Evolutionary conservation across 805 yeast species (phyloP).

Genomic region (Kregervanrija delftensis): DNA sequence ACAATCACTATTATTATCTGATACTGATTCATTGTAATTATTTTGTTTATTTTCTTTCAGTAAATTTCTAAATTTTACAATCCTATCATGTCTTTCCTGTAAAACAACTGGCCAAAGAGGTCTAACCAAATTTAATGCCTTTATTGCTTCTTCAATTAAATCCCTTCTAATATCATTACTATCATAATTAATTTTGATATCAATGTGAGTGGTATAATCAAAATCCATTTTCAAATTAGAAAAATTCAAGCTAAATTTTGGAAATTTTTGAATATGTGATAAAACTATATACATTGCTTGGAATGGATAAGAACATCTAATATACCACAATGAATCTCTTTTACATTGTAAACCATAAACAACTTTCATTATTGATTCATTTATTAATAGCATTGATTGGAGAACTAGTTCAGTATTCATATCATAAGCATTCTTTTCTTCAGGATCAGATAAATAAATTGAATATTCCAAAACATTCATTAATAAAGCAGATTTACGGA

Average conservation of each 20-base stretch:
- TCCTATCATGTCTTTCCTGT: conserved; percentile 11
- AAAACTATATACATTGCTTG: conserved; percentile 19
- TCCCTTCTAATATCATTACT: conserved; percentile 12
- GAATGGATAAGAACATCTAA: conserved; percentile 18
- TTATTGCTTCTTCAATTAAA: conserved; percentile 9
- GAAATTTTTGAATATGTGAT: conserved; percentile 14
- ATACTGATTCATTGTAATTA: neutral
- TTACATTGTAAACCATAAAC: conserved; percentile 9
- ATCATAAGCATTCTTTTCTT: conserved; percentile 2
- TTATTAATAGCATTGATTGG: conserved; percentile 17
- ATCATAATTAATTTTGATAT: conserved; percentile 7
- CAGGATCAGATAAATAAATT: conserved; percentile 1
- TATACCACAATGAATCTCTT: conserved; percentile 13
- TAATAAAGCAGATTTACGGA: conserved; percentile 15
- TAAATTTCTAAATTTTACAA: conserved; percentile 8
- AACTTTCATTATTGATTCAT: conserved; percentile 18
- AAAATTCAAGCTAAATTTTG: conserved; percentile 9
- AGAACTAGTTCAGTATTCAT: conserved; percentile 14
- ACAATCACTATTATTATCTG: neutral
- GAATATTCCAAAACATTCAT: conserved; percentile 12
- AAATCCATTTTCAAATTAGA: conserved; percentile 3
- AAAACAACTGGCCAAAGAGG: conserved; percentile 14
- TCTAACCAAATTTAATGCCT: conserved; percentile 3
- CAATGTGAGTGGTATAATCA: conserved; percentile 11
- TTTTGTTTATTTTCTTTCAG: neutral